Conservation (phyloP, 2,329 filamentous ascomycete genomes). For the Phoma sp. region DNA sequence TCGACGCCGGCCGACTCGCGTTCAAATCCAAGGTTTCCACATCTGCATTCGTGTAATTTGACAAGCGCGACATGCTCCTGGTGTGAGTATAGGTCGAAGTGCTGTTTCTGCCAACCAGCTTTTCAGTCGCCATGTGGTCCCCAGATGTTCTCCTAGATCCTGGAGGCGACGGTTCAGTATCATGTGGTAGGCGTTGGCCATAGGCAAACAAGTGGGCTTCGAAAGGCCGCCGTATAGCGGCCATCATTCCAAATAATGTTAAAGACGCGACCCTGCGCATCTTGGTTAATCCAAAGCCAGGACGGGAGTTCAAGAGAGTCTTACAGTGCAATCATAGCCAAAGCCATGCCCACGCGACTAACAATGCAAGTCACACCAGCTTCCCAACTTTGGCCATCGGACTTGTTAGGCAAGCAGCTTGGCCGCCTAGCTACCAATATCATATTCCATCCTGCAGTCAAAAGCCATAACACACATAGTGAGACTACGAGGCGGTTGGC, state of each 20-base stretch:
- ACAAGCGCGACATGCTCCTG: constrained; percentile 18
- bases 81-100: not conserved
- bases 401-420: constrained; percentile 33
- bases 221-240: constrained; percentile 43
- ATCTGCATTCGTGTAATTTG: constrained; percentile 32
- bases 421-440: constrained; percentile 48
- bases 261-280: constrained; percentile 37
- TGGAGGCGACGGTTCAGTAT: constrained; percentile 20
- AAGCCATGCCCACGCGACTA: constrained; percentile 37
- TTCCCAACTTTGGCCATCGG: constrained; percentile 39
- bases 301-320: constrained; percentile 1
- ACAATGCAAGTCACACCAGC: constrained; percentile 40
- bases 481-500: constrained; percentile 41
- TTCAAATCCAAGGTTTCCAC: constrained; percentile 34
- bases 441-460: constrained; percentile 49
- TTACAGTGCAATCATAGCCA: constrained; percentile 45
- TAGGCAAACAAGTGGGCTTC: constrained; percentile 44
- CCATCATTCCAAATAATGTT: constrained; percentile 42
- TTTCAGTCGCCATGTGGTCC: constrained; percentile 23
- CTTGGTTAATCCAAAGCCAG: not conserved
- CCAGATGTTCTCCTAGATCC: constrained; percentile 26
- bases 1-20: constrained; percentile 23
- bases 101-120: not conserved
- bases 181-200: constrained; percentile 22
- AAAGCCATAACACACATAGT: constrained; percentile 45